Evolutionary conservation across 2,329 filamentous ascomycete genomes (phyloP).

Genomic region (Neonectria ditissima): DNA sequence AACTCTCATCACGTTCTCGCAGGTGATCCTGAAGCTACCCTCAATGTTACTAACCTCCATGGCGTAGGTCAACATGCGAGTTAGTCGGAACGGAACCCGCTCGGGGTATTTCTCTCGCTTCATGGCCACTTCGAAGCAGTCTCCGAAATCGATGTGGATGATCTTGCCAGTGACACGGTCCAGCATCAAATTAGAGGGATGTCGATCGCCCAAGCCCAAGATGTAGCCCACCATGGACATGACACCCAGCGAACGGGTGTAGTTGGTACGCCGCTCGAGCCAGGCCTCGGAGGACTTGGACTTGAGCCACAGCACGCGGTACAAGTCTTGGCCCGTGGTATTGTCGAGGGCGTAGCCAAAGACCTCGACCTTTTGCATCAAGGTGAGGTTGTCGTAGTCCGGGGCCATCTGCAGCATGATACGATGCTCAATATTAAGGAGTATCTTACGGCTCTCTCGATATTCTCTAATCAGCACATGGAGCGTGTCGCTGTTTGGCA

Average conservation of each 20-base stretch:
- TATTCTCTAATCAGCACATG: conserved; percentile 98
- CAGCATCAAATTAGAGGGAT: conserved; percentile 98
- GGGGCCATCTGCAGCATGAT: conserved; percentile 99
- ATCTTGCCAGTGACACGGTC: conserved; percentile 97
- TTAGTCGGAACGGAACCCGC: conserved; percentile 95
- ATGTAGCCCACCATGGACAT: conserved; percentile 99
- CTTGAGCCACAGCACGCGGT: conserved; percentile 98
- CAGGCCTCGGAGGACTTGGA: conserved; percentile 98
- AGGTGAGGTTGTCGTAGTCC: conserved; percentile 96
- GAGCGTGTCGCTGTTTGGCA: conserved; percentile 96
- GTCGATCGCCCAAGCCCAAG: conserved; percentile 92
- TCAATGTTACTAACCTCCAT: conserved; percentile 99
- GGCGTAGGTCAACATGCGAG: conserved; percentile 98
- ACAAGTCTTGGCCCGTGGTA: conserved; percentile 97
- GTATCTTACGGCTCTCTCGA: conserved; percentile 94
- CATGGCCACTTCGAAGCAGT: conserved; percentile 99
- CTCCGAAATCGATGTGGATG: conserved; percentile 98
- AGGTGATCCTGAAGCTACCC: conserved; percentile 97
- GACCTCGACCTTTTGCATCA: conserved; percentile 99
- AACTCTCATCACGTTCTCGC: conserved; percentile 98
- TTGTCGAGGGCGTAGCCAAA: conserved; percentile 99
- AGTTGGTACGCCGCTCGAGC: conserved; percentile 98
- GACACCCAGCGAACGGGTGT: conserved; percentile 94
- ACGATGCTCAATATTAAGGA: conserved; percentile 98
- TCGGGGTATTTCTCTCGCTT: conserved; percentile 99